Base-by-base conservation (phyloP, 495 filamentous ascomycete species). In the Neurospora sp. region DNA sequence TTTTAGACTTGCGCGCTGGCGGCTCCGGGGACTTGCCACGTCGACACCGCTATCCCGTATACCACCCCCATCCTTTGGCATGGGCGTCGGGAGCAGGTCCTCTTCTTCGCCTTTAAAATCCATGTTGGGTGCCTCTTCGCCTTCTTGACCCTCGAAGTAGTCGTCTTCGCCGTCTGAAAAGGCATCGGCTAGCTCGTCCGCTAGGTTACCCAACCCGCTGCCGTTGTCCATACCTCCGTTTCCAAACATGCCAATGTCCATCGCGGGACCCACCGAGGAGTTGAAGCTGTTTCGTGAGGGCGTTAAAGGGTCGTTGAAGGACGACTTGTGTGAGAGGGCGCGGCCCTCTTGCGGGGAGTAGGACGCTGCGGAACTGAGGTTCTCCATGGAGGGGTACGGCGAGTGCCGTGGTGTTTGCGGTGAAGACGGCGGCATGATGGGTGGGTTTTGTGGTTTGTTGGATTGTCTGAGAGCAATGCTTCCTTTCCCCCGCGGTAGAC, bases 141-240 rank as follows among this genome's bases (percentile, higher is more conserved):
- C 83, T 16, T 77, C 83, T n/a, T 85, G 83, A 11, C 80, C 80
- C 4, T 84, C 86, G 10, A 90, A 90, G 59, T 90, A 90, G 66
- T 89, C 86, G 31, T 85, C 85, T 38, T 87, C 85, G 16, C 79
- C 84, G 70, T 87, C 87, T 16, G 86, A 89, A 75, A 88, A 86
- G 11, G 86, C 86, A 72, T 88, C 90, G 18, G 88, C 90, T 37
- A 92, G 82, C 77, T 96, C 93, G 75, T 97, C 94, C 14, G 94
- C 93, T 20, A 98, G 83, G 75, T 92, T 96, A 41, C 93, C 94
- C 23, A 96, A 82, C 1, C 92, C 92, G 40, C 89, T 90, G 39
- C 78, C 75, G n/a, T 31, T 73, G 79, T 83, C 74, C 74, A 80
- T 80, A 4, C 75, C 79, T 54, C 73, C 82, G 77, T 79, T 81